Percentiles rank a stretch among this genome's conserved stretches.
Evolutionary conservation across 768 basidiomycete species (phyloP).

Genomic region (Mrakia frigida): DNA sequence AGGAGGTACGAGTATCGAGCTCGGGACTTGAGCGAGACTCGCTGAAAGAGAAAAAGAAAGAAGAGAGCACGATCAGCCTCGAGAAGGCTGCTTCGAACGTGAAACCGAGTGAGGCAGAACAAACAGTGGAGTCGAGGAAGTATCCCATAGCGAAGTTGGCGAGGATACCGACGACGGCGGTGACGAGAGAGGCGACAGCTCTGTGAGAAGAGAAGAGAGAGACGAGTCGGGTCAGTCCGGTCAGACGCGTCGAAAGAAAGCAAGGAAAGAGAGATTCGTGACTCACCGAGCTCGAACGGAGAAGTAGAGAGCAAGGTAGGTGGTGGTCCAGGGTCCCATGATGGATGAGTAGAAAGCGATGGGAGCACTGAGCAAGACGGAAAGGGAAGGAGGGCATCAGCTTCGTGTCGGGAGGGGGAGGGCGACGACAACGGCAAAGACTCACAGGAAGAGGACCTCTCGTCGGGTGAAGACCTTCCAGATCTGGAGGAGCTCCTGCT

Average conservation of each 20-base stretch:
- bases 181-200: slow-evolving; percentile 31
- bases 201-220: background rate
- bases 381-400: background rate
- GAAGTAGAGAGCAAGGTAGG: slow-evolving; percentile 31
- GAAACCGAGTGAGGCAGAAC: background rate
- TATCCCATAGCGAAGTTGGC: slow-evolving; percentile 23
- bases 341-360: slow-evolving; percentile 25
- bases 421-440: too few relatives aligned
- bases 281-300: slow-evolving; percentile 17
- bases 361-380: slow-evolving; percentile 1
- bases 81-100: background rate
- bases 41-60: background rate
- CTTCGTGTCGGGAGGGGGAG: background rate
- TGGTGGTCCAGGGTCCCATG: slow-evolving; percentile 23
- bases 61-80: too few relatives aligned
- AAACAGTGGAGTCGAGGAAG: slow-evolving; percentile 23
- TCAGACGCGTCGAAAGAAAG: background rate
- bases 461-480: background rate
- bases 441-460: slow-evolving; percentile 29
- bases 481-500: slow-evolving; percentile 15
- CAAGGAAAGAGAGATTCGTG: too few relatives aligned
- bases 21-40: slow-evolving; percentile 24
- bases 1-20: slow-evolving; percentile 17
- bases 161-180: slow-evolving; percentile 14
- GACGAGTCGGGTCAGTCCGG: background rate